A percentile compares a stretch with the other conserved stretches of the same genome.
Conservation (phyloP, 1,284 basidiomycete genomes). For the Sporisorium iseilematis-ciliati region DNA sequence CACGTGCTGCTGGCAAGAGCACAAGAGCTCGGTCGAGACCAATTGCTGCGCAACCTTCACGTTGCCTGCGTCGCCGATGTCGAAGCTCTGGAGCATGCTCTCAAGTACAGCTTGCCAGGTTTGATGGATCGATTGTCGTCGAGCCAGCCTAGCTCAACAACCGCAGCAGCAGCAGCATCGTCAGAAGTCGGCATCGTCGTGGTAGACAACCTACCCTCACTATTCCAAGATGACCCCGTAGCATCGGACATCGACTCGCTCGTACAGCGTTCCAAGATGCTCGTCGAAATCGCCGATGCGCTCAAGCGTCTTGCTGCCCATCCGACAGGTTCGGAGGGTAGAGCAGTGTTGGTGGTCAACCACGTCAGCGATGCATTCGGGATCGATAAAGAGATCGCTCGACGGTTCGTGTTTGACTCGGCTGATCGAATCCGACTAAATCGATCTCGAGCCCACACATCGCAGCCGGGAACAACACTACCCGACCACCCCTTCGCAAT, state of each 20-base stretch:
- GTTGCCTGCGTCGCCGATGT: slow-evolving; percentile 43
- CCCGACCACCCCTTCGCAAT: slow-evolving; percentile 23
- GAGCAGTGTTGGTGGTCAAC: slow-evolving; percentile 54
- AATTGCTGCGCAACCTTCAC: slow-evolving; percentile 36
- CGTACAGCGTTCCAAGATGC: slow-evolving; percentile 33
- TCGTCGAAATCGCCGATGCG: slow-evolving; percentile 45
- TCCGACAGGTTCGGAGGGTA: neutral
- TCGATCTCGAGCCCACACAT: neutral
- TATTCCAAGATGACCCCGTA: slow-evolving; percentile 57
- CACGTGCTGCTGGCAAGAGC: slow-evolving; percentile 14
- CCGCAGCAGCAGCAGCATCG: neutral
- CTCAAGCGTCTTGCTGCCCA: slow-evolving; percentile 38
- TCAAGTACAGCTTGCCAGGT: slow-evolving; percentile 58
- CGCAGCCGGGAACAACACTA: neutral
- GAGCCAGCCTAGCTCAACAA: neutral
- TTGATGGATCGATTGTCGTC: slow-evolving; percentile 23
- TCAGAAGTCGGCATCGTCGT: slow-evolving; percentile 40
- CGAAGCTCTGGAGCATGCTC: slow-evolving; percentile 51
- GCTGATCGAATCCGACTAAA: slow-evolving; percentile 13
- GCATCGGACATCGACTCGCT: slow-evolving; percentile 34
- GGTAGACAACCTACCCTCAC: slow-evolving; percentile 55
- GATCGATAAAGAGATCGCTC: slow-evolving; percentile 36
- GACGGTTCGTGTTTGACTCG: slow-evolving; percentile 30
- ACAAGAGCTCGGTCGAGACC: slow-evolving; percentile 22
- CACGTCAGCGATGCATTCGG: slow-evolving; percentile 63